Evolutionary conservation across 257 asterid genomes (phyloP).

Genomic region (Catharanthus roseus): DNA sequence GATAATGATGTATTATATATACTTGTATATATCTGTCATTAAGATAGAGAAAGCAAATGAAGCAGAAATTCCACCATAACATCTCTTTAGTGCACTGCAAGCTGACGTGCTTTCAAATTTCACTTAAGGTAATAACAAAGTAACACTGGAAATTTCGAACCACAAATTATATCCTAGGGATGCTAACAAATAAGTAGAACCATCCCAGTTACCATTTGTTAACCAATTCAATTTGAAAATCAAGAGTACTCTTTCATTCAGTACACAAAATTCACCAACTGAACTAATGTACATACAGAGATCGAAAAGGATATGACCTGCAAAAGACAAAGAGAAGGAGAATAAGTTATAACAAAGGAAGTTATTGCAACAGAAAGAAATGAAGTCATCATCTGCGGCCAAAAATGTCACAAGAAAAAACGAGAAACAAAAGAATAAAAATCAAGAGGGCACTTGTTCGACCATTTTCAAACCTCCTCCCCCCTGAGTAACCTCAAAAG

Average conservation of each 20-base stretch:
- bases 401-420: neutral
- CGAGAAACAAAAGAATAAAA: no score
- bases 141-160: neutral
- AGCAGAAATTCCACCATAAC: neutral
- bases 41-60: neutral
- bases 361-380: neutral
- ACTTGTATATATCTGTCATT: neutral
- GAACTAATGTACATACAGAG: constrained; percentile 13
- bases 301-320: constrained; percentile 94
- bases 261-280: constrained; percentile 8
- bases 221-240: neutral
- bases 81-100: neutral
- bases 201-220: neutral
- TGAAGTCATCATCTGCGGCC: neutral
- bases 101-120: neutral
- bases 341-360: neutral
- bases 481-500: neutral
- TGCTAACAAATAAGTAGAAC: neutral
- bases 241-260: neutral
- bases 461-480: neutral
- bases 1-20: neutral
- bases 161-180: neutral
- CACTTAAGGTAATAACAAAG: neutral
- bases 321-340: constrained; percentile 25
- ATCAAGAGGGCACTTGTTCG: neutral